Conservation (phyloP, 768 basidiomycete genomes). For the Cyclocybe cylindracea region DNA sequence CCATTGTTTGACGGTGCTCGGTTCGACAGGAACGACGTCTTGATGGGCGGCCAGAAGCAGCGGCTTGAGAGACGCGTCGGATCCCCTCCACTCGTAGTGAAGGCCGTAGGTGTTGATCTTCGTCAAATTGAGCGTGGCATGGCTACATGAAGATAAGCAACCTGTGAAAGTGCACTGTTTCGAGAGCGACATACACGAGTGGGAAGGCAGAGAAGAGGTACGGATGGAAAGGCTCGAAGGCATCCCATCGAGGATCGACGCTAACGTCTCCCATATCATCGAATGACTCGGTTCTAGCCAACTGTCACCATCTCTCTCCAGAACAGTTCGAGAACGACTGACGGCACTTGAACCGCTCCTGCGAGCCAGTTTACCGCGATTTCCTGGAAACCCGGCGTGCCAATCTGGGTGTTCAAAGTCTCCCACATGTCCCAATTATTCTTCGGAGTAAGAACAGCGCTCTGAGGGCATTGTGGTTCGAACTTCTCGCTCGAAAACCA, state of each 20-base stretch:
- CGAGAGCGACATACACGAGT: slow-evolving; percentile 49
- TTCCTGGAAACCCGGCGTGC: slow-evolving; percentile 36
- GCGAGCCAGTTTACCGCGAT: slow-evolving; percentile 46
- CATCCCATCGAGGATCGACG: slow-evolving; percentile 55
- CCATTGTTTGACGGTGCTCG: slow-evolving; percentile 57
- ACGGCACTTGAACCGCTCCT: slow-evolving; percentile 50
- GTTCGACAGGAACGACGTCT: slow-evolving; percentile 72
- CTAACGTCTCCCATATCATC: slow-evolving; percentile 50
- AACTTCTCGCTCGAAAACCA: too few relatives aligned
- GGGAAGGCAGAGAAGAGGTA: slow-evolving; percentile 58
- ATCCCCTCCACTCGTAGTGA: slow-evolving; percentile 73
- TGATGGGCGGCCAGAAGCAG: slow-evolving; percentile 70
- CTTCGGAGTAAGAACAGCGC: slow-evolving; percentile 37
- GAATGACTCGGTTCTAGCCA: slow-evolving; percentile 50
- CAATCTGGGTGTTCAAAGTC: slow-evolving; percentile 28
- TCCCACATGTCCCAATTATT: slow-evolving; percentile 40
- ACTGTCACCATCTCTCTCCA: background rate
- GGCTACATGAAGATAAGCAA: slow-evolving; percentile 33
- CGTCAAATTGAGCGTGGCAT: slow-evolving; percentile 55
- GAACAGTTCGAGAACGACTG: slow-evolving; percentile 12
- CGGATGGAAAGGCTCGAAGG: slow-evolving; percentile 52
- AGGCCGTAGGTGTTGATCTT: slow-evolving; percentile 79
- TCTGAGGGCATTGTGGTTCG: slow-evolving; percentile 31
- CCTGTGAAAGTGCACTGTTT: too few relatives aligned
- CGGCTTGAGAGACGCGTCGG: slow-evolving; percentile 63